Evolutionary conservation across 2,329 filamentous ascomycete genomes (phyloP).

Genomic region (Cladophialophora carrionii): DNA sequence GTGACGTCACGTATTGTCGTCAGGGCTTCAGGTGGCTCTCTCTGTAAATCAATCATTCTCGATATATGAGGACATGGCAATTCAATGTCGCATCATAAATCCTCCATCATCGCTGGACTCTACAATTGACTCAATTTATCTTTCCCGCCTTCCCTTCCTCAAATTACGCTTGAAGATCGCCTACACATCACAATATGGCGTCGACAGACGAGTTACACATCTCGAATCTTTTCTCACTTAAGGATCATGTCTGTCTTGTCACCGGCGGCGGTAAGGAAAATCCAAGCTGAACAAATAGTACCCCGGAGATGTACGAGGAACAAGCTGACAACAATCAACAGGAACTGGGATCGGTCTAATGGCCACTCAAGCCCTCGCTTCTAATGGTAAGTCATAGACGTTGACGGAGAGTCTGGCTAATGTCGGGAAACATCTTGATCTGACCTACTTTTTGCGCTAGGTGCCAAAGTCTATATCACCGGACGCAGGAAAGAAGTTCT

Average conservation of each 20-base stretch:
- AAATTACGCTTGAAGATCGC: not conserved
- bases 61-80: conserved; percentile 1
- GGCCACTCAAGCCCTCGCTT: conserved; percentile 41
- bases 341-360: conserved; percentile 42
- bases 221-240: conserved; percentile 40
- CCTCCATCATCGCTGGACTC: not conserved
- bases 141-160: not conserved
- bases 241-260: conserved; percentile 41
- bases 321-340: conserved; percentile 5
- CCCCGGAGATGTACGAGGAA: not conserved
- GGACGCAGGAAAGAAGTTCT: conserved; percentile 41
- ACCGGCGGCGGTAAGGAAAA: conserved; percentile 40
- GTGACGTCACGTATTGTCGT: not conserved
- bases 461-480: conserved; percentile 43
- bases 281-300: not conserved
- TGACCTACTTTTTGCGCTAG: conserved; percentile 19
- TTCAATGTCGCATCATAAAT: not conserved
- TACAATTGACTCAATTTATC: not conserved
- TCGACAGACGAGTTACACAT: conserved; percentile 36
- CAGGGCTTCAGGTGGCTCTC: not conserved
- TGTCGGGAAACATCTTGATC: not conserved
- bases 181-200: not conserved
- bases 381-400: conserved; percentile 37
- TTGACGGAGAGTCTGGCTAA: not conserved
- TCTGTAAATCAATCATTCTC: not conserved